Percentiles rank a stretch among this genome's conserved stretches.
These are phyloP conservation scores for Hericium erinaceus DNA, from an alignment of 768 basidiomycete genomes.

Conservation along the genomic window DNA sequence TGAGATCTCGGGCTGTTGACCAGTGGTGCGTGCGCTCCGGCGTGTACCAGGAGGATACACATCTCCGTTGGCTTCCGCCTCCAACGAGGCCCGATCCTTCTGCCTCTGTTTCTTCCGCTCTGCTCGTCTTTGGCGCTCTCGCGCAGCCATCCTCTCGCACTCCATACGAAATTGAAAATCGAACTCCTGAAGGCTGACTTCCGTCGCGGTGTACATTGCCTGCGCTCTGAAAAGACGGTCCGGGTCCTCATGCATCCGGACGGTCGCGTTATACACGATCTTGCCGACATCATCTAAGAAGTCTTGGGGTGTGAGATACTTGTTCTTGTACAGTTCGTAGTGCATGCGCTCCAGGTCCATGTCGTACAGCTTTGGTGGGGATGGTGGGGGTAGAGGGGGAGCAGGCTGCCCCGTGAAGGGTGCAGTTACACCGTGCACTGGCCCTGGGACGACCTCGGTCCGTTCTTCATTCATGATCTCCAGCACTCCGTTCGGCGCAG, in stretches of 20 bases:
- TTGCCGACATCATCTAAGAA: conserved; percentile 79
- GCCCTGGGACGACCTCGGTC: conserved; percentile 8
- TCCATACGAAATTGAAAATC: conserved; percentile 71
- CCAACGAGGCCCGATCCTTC: conserved; percentile 18
- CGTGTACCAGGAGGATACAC: conserved; percentile 43
- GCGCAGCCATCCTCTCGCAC: conserved; percentile 79
- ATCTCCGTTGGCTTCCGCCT: conserved; percentile 25
- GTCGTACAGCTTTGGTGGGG: conserved; percentile 53
- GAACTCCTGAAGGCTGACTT: conserved; percentile 82
- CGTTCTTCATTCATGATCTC: conserved; percentile 35
- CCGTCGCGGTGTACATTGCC: conserved; percentile 73
- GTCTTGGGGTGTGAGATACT: conserved; percentile 80
- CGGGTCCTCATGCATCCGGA: conserved; percentile 48
- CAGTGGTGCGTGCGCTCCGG: conserved; percentile 66
- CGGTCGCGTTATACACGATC: conserved; percentile 67
- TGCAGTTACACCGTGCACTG: neutral
- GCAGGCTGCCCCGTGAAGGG: conserved; percentile 8
- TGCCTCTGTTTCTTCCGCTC: conserved; percentile 29
- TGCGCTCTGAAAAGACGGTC: conserved; percentile 78
- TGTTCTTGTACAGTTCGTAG: conserved; percentile 68
- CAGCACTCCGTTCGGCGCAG: conserved; percentile 31
- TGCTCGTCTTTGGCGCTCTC: conserved; percentile 59
- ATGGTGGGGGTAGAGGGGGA: conserved; percentile 24
- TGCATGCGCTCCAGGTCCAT: conserved; percentile 94
- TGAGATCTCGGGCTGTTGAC: conserved; percentile 56